Conservation (phyloP, 257 asterid genomes). For the Penstemon davidsonii region DNA sequence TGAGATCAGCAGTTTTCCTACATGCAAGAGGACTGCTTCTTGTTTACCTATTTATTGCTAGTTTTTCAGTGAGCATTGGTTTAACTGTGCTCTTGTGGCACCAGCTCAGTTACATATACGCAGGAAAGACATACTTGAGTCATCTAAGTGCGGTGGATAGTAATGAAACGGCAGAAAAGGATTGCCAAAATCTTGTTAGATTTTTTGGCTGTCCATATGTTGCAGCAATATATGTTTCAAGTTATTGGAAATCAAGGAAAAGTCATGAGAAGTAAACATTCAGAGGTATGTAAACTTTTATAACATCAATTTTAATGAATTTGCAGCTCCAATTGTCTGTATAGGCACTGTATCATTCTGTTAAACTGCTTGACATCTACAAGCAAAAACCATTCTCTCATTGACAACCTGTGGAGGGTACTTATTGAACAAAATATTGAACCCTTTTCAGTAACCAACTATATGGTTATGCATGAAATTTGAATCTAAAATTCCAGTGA, state of each 20-base stretch:
- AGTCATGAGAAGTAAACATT: slow-evolving; percentile 60
- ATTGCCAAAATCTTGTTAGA: slow-evolving; percentile 63
- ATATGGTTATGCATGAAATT: slow-evolving; percentile 13
- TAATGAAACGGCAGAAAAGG: slow-evolving; percentile 52
- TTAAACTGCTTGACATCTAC: no score
- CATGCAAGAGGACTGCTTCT: slow-evolving; percentile 76
- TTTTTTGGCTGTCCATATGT: slow-evolving; percentile 65
- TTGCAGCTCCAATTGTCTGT: slow-evolving; percentile 14
- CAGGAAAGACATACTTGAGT: slow-evolving; percentile 82
- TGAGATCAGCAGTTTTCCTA: slow-evolving; percentile 61
- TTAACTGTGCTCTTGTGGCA: slow-evolving; percentile 82
- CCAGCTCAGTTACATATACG: slow-evolving; percentile 79
- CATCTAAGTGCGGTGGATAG: slow-evolving; percentile 54
- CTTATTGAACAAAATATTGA: slow-evolving; percentile 1
- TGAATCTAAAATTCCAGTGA: background rate
- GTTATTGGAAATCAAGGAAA: slow-evolving; percentile 67
- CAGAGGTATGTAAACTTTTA: slow-evolving; percentile 35
- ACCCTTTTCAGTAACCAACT: background rate
- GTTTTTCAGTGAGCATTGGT: slow-evolving; percentile 75
- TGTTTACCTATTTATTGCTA: slow-evolving; percentile 69
- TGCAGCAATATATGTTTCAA: slow-evolving; percentile 56
- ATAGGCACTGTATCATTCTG: background rate
- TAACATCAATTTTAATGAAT: slow-evolving; percentile 12
- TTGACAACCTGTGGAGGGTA: background rate
- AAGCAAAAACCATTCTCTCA: background rate